These are phyloP conservation scores for Dionaea muscipula DNA, from an alignment of 179 eudicot species.

Conservation along the genomic window DNA sequence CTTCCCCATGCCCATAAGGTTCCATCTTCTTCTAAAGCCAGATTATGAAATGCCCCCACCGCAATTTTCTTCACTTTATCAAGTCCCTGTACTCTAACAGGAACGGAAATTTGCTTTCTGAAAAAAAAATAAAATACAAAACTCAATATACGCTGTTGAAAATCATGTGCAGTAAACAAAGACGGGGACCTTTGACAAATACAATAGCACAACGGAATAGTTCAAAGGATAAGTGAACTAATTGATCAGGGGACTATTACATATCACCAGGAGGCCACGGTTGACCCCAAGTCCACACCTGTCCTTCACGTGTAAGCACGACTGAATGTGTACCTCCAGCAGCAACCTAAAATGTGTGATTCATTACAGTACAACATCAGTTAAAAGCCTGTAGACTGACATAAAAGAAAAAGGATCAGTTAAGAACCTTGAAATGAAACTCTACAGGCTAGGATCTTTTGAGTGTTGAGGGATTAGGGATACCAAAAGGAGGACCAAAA, in stretches of 20 bases:
- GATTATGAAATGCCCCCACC: slow-evolving; percentile 92
- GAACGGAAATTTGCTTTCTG: slow-evolving; percentile 92
- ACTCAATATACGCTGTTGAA: no score
- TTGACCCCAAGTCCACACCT: slow-evolving; percentile 99
- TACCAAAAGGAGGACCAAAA: no score
- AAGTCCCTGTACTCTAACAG: slow-evolving; percentile 85
- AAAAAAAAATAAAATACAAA: slow-evolving; percentile 1
- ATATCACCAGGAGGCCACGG: slow-evolving; percentile 99
- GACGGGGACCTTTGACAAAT: no score
- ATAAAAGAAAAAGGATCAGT: background rate
- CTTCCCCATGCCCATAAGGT: slow-evolving; percentile 91
- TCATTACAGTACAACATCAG: slow-evolving; percentile 1
- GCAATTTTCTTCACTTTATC: slow-evolving; percentile 72
- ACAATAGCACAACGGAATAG: slow-evolving; percentile 2
- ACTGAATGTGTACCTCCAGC: slow-evolving; percentile 99
- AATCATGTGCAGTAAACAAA: no score
- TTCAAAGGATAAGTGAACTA: slow-evolving; percentile 1
- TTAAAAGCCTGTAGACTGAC: background rate
- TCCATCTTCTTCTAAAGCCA: slow-evolving; percentile 88
- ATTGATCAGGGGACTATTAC: slow-evolving; percentile 39
- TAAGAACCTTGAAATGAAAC: no score
- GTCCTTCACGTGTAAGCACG: slow-evolving; percentile 89
- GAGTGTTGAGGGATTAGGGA: no score
- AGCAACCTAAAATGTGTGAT: slow-evolving; percentile 49
- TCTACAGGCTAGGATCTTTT: no score